These are phyloP conservation scores for Monilinia laxa DNA, from an alignment of 2,329 filamentous ascomycete species.

Conservation along the genomic window DNA sequence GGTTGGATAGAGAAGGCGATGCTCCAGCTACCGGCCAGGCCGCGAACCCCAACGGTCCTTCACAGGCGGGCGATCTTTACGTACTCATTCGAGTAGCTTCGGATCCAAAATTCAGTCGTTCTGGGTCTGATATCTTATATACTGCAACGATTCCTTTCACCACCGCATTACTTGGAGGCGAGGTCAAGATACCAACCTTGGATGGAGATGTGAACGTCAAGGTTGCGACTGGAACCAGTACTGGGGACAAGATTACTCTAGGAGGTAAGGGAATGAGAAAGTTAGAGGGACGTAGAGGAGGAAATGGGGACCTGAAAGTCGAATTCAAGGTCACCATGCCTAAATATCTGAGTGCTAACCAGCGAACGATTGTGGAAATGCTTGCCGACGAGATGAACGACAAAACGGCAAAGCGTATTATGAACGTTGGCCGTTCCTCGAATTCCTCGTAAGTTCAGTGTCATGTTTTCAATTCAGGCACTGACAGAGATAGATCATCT, in stretches of 20 bases:
- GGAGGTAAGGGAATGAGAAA: constrained; percentile 93
- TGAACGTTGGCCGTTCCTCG: constrained; percentile 68
- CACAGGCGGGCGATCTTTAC: constrained; percentile 83
- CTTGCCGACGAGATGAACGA: constrained; percentile 95
- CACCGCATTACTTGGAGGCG: constrained; percentile 87
- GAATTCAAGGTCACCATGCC: constrained; percentile 96
- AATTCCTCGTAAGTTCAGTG: constrained; percentile 49
- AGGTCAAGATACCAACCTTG: constrained; percentile 84
- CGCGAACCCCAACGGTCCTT: constrained; percentile 60
- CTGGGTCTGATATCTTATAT: constrained; percentile 87
- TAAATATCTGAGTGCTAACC: constrained; percentile 87
- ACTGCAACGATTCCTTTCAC: constrained; percentile 89
- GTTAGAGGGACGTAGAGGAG: constrained; percentile 64
- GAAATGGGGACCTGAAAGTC: constrained; percentile 80
- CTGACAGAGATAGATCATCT: constrained; percentile 24
- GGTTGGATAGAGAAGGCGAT: constrained; percentile 84
- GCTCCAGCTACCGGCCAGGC: constrained; percentile 73
- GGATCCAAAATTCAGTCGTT: constrained; percentile 84
- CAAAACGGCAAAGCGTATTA: constrained; percentile 85
- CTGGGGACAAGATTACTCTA: constrained; percentile 87
- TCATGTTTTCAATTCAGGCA: constrained; percentile 24
- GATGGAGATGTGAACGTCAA: constrained; percentile 89
- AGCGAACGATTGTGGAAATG: constrained; percentile 91
- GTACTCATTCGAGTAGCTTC: constrained; percentile 87
- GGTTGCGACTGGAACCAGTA: constrained; percentile 86